These are phyloP conservation scores for Diaporthe aspalathi DNA, from an alignment of 2,329 filamentous ascomycete genomes.

Conservation along the genomic window DNA sequence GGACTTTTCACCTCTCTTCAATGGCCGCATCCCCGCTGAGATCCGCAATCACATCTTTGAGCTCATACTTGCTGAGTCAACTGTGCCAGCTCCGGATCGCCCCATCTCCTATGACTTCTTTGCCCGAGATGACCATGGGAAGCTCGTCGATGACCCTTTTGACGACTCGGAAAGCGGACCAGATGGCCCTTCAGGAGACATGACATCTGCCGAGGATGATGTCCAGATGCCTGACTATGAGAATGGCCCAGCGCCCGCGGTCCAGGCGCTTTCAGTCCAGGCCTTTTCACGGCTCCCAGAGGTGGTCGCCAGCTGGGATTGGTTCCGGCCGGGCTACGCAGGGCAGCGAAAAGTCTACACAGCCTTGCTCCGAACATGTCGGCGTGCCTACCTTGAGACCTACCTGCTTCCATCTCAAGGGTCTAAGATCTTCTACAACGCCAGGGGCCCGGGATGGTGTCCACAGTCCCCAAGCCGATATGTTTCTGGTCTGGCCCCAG, in stretches of 20 bases:
- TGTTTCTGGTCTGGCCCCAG: slow-evolving; percentile 2
- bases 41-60: slow-evolving; percentile 23
- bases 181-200: background rate
- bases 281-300: background rate
- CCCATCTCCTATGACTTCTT: slow-evolving; percentile 6
- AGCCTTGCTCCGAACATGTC: slow-evolving; percentile 28
- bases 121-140: slow-evolving; percentile 18
- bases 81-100: slow-evolving; percentile 3
- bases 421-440: slow-evolving; percentile 18
- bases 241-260: background rate
- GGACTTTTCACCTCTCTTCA: slow-evolving; percentile 14
- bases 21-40: slow-evolving; percentile 9
- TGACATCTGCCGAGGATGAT: background rate
- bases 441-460: slow-evolving; percentile 7
- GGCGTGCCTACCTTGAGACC: slow-evolving; percentile 35
- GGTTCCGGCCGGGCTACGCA: slow-evolving; percentile 20
- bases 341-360: background rate
- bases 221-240: background rate
- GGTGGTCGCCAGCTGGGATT: background rate
- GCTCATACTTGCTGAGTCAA: slow-evolving; percentile 7
- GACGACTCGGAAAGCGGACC: background rate
- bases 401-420: background rate
- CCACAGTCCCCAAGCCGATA: background rate
- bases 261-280: background rate
- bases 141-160: slow-evolving; percentile 19